phyloP scores from a whole-genome alignment of 352 stramenopile species.

The Ophiocytium majus region DNA sequence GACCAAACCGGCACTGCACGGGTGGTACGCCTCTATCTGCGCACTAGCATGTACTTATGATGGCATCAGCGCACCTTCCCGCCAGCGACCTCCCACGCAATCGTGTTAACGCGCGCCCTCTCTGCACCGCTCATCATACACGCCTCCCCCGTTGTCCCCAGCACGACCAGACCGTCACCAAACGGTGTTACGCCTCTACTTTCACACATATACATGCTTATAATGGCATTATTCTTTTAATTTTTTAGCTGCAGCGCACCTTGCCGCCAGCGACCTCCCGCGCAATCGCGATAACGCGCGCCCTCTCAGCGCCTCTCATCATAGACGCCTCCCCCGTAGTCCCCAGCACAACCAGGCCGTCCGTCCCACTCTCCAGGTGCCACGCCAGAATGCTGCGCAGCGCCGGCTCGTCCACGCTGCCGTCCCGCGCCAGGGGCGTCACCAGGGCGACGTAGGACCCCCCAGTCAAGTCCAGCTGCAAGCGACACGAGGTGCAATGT shows the following conservation, averaged over 20 bases:
- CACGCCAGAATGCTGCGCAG: conserved; percentile 78
- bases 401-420: conserved; percentile 85
- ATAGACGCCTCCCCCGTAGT: conserved; percentile 95
- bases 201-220: no score
- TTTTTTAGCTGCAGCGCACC: no score
- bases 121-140: conserved; percentile 87
- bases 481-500: background rate
- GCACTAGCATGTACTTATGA: no score
- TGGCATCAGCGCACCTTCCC: conserved; percentile 61
- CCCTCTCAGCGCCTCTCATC: conserved; percentile 88
- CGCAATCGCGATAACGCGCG: conserved; percentile 77
- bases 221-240: no score
- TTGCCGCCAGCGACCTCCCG: conserved; percentile 59
- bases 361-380: conserved; percentile 87
- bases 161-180: conserved; percentile 91
- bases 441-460: conserved; percentile 78
- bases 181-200: no score
- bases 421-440: conserved; percentile 88
- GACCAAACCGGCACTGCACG: conserved; percentile 93
- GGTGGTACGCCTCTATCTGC: no score
- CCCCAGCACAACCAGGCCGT: conserved; percentile 90
- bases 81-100: no score
- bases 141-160: conserved; percentile 94
- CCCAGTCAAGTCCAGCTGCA: conserved; percentile 58
- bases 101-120: conserved; percentile 87